A percentile compares a stretch with the other conserved stretches of the same genome.
These are phyloP conservation scores for Ceratonia siliqua DNA, from an alignment of 306 rosid species.

Conservation along the genomic window DNA sequence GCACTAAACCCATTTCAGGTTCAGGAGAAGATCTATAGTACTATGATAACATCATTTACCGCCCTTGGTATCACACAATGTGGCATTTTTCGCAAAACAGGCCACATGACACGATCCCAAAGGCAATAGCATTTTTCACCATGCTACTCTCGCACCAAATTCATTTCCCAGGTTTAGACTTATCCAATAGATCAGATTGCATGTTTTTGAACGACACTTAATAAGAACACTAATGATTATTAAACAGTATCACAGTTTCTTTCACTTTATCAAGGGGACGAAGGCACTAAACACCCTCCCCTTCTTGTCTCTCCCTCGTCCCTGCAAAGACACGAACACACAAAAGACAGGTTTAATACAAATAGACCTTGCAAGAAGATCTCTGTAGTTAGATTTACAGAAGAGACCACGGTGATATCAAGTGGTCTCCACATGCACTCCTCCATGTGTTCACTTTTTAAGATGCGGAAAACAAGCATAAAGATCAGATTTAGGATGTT, in stretches of 20 bases:
- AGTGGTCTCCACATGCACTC: conserved; percentile 13
- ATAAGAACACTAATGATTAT: no score
- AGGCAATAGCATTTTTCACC: no score
- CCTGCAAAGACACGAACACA: conserved; percentile 5
- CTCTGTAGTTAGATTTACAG: conserved; percentile 36
- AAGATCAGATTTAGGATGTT: conserved; percentile 78
- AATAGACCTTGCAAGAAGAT: neutral
- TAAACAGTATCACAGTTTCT: conserved; percentile 32
- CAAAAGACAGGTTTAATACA: conserved; percentile 28
- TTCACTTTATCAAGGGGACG: conserved; percentile 26
- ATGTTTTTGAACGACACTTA: no score
- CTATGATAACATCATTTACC: no score
- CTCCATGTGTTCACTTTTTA: conserved; percentile 41
- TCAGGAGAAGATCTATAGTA: no score
- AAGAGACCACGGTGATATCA: conserved; percentile 14
- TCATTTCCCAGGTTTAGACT: no score
- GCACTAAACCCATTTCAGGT: no score
- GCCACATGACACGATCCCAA: no score
- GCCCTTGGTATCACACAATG: no score
- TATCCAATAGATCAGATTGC: no score
- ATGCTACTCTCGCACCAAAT: no score
- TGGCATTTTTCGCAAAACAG: no score
- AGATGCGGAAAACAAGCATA: conserved; percentile 68
- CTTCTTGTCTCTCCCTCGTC: neutral
- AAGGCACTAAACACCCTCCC: conserved; percentile 18